A percentile compares a stretch with the other conserved stretches of the same genome.
Evolutionary conservation across 192 early-diverging fungal species (phyloP).

Genomic region (Linnemannia hyalina): DNA sequence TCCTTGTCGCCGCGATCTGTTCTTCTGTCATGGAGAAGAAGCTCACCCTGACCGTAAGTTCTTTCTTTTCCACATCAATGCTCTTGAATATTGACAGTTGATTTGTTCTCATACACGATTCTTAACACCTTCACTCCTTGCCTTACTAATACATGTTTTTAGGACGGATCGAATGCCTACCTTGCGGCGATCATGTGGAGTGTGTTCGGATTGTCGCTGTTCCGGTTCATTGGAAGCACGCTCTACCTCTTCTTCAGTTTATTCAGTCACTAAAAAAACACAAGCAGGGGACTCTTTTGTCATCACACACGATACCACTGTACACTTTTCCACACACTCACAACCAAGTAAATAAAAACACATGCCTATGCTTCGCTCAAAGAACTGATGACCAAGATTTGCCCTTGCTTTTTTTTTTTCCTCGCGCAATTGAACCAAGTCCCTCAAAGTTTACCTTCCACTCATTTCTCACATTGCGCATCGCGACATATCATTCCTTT

Average conservation of each 20-base stretch:
- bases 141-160: not conserved
- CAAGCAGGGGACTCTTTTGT: not conserved
- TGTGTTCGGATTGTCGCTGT: conserved; percentile 73
- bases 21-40: conserved; percentile 35
- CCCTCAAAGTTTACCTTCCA: too few species aligned
- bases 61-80: not conserved
- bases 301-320: not conserved
- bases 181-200: conserved; percentile 83
- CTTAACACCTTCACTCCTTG: not conserved
- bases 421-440: too few species aligned
- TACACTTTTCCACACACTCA: not conserved
- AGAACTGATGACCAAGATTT: not conserved
- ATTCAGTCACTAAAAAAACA: conserved; percentile 56
- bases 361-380: not conserved
- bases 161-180: conserved; percentile 62
- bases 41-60: conserved; percentile 44
- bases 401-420: too few species aligned
- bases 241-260: conserved; percentile 76
- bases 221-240: conserved; percentile 79
- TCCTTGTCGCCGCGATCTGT: conserved; percentile 75
- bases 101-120: not conserved
- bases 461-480: too few species aligned
- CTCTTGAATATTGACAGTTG: not conserved
- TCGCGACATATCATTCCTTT: not conserved
- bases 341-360: not conserved